Base-by-base conservation (phyloP, 345 rosid species). In the Kernera saxatilis region DNA sequence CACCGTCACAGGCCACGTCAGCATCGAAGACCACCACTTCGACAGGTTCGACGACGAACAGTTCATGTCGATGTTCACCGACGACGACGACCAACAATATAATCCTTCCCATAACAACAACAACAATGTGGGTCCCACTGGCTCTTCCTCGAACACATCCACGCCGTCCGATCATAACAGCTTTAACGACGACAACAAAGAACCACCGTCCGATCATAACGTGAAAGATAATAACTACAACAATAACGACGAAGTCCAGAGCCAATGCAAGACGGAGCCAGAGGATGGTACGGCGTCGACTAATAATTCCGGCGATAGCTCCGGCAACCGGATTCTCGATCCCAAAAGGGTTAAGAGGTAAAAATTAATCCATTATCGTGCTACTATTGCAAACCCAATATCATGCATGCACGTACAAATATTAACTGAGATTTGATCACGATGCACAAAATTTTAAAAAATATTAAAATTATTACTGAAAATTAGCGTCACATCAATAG, bases 261-360 rank as follows among this genome's bases (percentile, higher is more conserved):
- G 92, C 80, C 86, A 81, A 48, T 77, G 90, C 82, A 64, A 81
- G 61, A 64, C 56, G 44, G 78, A 71, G 41, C 70, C 66, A 18
- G 71, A 75, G 8, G 79, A 70, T 49, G 77, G 72, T 27, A 3
- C 78, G 17, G 30, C 74, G 62, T 61, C 78, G 3, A 53, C 71
- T 55, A 46, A 69, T 30, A 48, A 80, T 64, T 76, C 75, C 35
- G 19, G 69, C 1, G 74, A 36, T 58, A 57, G 72, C 53, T 78
- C 87, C 13, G 30, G 75, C 2, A 87, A 82, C 30, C 74, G 83
- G 55, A 82, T 84, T 63, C 19, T 77, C 6, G 98, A 92, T 76
- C 98, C 96, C 19, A 92, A 90, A 69, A 79, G 98, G 61, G 98
- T 90, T 14, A 92, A 92, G 71, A 92, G 98, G 96, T 89, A 78